Base-by-base conservation (phyloP, 805 yeast genomes). In the Candida parachauliodes region DNA sequence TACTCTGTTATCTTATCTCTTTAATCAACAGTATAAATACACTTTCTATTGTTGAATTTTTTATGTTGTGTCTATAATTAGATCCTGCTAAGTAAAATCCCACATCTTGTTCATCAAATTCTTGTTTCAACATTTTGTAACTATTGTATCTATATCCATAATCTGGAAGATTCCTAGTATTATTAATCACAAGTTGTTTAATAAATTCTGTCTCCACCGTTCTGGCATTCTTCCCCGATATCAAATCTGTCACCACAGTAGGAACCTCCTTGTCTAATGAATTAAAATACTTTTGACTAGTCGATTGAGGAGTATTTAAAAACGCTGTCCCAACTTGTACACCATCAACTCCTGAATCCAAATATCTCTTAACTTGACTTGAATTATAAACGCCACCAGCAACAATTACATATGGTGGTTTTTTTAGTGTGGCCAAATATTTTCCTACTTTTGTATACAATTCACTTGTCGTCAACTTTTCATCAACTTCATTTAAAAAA, bases 261-360 rank as follows among this genome's bases (percentile, higher is more conserved):
- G 48, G 44, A 3, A 26, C 23, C 8, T 16, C n/a, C 14, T 29
- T 32, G 1, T 50, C 31, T 5, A 34, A 26, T 2, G 50, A 31
- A 5, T 42, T 48, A 36, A 56, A 51, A 31, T 39, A 52, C 11
- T 36, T 40, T 10, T 49, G 50, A 5, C 53, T 49, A 2, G 40
- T 33, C 2, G 59, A 44, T 37, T 70, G 76, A 4, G 48, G 43
- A n/a, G 64, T 47, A 0, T 59, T 53, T 11, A 77, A 54, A 47
- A 76, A 74, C 0, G 65, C 63, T 0, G 83, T 73, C 0, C 84
- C 84, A 25, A 77, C n/a, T 39, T 74, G 81, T 8, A 72, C 80
- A 0, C 70, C 79, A 3, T 72, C 59, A 2, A 79, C 77, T 0
- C 81, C 81, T 4, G 45, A 40, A 0, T 50, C 37, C 8, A 74